Evolutionary conservation across 352 stramenopile genomes (phyloP).

Genomic region (Phytophthora quininea): DNA sequence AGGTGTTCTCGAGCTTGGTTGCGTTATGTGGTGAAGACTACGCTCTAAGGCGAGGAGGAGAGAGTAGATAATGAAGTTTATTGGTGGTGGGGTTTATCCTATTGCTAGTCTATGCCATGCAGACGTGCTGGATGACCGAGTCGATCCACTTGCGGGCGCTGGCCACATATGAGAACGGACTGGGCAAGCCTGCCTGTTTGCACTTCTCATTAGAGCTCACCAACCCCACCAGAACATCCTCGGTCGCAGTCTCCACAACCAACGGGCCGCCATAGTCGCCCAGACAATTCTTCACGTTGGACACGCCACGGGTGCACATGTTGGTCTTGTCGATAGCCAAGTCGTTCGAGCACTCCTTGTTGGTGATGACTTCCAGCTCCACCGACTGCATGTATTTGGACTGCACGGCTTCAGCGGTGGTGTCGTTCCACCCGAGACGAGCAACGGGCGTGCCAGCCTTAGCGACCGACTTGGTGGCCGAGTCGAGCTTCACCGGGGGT

Average conservation of each 20-base stretch:
- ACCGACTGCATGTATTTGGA: constrained; percentile 48
- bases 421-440: constrained; percentile 53
- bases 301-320: constrained; percentile 57
- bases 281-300: constrained; percentile 55
- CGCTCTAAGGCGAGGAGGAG: too few species aligned
- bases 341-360: constrained; percentile 40
- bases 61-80: too few species aligned
- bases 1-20: too few species aligned
- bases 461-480: constrained; percentile 34
- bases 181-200: constrained; percentile 45
- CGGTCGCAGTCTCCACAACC: constrained; percentile 31
- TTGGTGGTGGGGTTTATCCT: not conserved
- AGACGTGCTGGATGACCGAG: constrained; percentile 30
- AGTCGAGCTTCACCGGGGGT: constrained; percentile 43
- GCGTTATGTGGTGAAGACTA: too few species aligned
- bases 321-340: constrained; percentile 44
- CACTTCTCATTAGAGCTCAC: constrained; percentile 63
- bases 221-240: constrained; percentile 51
- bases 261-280: constrained; percentile 64
- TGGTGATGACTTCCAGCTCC: constrained; percentile 49
- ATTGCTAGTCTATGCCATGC: constrained; percentile 22
- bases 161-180: constrained; percentile 62
- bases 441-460: constrained; percentile 34
- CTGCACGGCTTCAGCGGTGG: constrained; percentile 36
- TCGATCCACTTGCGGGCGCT: constrained; percentile 56